Percentiles rank a stretch among this genome's conserved stretches.
phyloP scores from a whole-genome alignment of 768 basidiomycete genomes.

The Melanogaster broomeanus region DNA sequence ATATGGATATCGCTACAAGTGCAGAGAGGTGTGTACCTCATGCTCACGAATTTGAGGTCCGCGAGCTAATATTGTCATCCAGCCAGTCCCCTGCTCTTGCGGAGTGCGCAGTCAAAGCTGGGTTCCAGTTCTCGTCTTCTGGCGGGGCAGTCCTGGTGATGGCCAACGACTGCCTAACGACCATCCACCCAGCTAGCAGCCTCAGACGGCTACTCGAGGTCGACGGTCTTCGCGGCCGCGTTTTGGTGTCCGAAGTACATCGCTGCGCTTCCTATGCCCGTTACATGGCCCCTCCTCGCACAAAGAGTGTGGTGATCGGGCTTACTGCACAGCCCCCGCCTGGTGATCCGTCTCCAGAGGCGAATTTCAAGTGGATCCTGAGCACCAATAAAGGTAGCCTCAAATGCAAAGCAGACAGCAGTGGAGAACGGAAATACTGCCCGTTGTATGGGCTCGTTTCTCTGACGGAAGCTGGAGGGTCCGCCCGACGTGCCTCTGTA shows the following conservation, averaged over 20 bases:
- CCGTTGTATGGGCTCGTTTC: slow-evolving; percentile 34
- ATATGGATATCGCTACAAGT: slow-evolving; percentile 17
- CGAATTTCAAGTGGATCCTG: slow-evolving; percentile 24
- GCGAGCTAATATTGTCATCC: background rate
- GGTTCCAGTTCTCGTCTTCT: slow-evolving; percentile 29
- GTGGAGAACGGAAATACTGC: slow-evolving; percentile 23
- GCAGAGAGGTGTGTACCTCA: slow-evolving; percentile 12
- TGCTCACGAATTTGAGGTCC: too few species aligned
- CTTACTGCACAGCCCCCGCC: slow-evolving; percentile 21
- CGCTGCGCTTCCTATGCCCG: slow-evolving; percentile 35
- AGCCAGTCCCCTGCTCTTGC: slow-evolving; percentile 26
- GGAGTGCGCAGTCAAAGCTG: slow-evolving; percentile 27
- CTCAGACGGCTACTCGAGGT: slow-evolving; percentile 30
- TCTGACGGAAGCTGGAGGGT: slow-evolving; percentile 17
- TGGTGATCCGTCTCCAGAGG: slow-evolving; percentile 13
- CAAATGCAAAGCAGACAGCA: slow-evolving; percentile 22
- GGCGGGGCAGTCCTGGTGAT: slow-evolving; percentile 34
- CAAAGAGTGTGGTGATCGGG: slow-evolving; percentile 26
- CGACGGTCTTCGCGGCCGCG: slow-evolving; percentile 20
- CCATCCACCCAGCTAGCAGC: slow-evolving; percentile 27
- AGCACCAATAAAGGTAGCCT: slow-evolving; percentile 26
- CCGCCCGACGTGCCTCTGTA: slow-evolving; percentile 21
- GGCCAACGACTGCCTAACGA: slow-evolving; percentile 27
- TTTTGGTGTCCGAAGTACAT: slow-evolving; percentile 37
- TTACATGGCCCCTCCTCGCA: slow-evolving; percentile 18